Conservation (phyloP, 2,329 filamentous ascomycete genomes). For the Penicillium sp. region DNA sequence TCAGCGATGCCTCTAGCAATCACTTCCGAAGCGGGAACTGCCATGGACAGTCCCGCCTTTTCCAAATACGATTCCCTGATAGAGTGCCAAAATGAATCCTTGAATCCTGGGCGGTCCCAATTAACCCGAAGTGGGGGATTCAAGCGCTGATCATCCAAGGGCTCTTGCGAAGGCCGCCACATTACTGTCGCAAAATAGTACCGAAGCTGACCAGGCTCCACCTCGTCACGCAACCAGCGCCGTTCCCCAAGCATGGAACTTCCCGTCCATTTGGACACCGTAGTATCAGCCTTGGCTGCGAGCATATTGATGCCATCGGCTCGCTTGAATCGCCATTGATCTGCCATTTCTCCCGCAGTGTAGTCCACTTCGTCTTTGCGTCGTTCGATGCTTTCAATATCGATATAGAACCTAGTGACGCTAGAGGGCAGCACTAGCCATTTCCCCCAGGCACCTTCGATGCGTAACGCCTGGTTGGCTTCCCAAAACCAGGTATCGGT, state of each 20-base stretch:
- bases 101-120: neutral
- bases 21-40: neutral
- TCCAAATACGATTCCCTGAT: neutral
- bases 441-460: slow-evolving; percentile 42
- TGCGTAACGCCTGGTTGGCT: slow-evolving; percentile 33
- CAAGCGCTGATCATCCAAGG: neutral
- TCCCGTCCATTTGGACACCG: slow-evolving; percentile 46
- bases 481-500: slow-evolving; percentile 53
- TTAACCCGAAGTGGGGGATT: neutral
- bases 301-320: slow-evolving; percentile 34
- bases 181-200: slow-evolving; percentile 47
- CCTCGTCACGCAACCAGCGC: slow-evolving; percentile 48
- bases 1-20: neutral
- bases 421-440: slow-evolving; percentile 30
- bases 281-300: slow-evolving; percentile 28
- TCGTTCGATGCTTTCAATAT: slow-evolving; percentile 50
- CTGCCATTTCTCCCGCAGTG: slow-evolving; percentile 41
- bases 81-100: neutral
- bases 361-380: slow-evolving; percentile 47
- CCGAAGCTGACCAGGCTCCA: slow-evolving; percentile 38
- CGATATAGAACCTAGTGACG: slow-evolving; percentile 43
- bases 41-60: neutral
- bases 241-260: slow-evolving; percentile 41
- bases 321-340: slow-evolving; percentile 38
- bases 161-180: slow-evolving; percentile 26